A percentile compares a stretch with the other conserved stretches of the same genome.
phyloP scores from a whole-genome alignment of 345 rosid species.

The Salix exigua region DNA sequence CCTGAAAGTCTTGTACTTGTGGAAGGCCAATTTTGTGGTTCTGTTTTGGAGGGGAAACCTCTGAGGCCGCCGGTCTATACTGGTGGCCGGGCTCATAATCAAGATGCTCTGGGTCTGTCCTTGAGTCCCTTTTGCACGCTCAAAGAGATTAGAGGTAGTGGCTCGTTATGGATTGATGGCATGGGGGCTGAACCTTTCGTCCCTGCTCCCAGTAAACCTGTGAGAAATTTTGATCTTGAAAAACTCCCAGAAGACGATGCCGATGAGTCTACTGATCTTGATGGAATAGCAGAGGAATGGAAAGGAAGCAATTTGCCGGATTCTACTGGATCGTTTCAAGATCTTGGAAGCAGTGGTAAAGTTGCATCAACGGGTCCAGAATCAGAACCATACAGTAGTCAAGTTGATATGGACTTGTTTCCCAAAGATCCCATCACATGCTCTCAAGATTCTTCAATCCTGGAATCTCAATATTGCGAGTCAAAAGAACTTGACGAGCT shows the following conservation, averaged over 20 bases:
- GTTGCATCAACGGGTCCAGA: not conserved
- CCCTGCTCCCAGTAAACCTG: not conserved
- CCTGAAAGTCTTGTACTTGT: not conserved
- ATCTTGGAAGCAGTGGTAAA: not conserved
- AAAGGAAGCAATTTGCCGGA: not conserved
- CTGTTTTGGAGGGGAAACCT: constrained; percentile 8
- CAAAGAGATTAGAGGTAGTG: not conserved
- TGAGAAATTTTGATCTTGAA: not conserved
- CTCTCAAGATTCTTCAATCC: not conserved
- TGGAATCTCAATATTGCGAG: not conserved
- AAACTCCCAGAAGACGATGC: not conserved
- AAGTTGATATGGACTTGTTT: not conserved
- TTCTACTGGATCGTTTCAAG: not conserved
- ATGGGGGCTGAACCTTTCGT: not conserved
- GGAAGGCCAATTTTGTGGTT: not conserved
- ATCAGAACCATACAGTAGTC: not conserved
- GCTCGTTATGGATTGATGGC: not conserved
- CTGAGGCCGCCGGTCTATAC: constrained; percentile 2
- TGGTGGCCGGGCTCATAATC: not conserved
- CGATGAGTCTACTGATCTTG: not conserved
- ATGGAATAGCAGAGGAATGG: not conserved
- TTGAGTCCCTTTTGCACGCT: not conserved
- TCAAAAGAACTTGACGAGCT: not conserved
- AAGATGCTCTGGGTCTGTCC: not conserved
- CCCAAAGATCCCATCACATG: not conserved